Percentiles rank a stretch among this genome's conserved stretches.
Evolutionary conservation across 2,329 filamentous ascomycete genomes (phyloP).

Genomic region (Phyllosticta capitalensis): DNA sequence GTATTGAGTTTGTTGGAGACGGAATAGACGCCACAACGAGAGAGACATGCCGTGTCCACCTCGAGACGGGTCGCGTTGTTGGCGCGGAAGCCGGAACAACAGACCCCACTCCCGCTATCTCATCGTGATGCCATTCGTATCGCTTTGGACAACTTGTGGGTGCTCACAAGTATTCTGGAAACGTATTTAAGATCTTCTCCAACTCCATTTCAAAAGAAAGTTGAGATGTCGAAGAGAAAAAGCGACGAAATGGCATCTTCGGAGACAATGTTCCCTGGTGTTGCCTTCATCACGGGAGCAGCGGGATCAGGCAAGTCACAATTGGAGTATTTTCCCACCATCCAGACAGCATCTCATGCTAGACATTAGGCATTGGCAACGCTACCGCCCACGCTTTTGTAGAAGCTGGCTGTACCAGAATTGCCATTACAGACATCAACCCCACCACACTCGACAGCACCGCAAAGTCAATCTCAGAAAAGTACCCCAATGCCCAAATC

Average conservation of each 20-base stretch:
- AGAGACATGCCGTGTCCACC: neutral
- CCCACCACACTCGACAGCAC: constrained; percentile 30
- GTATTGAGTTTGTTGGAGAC: neutral
- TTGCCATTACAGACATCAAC: constrained; percentile 48
- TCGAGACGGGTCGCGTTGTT: neutral
- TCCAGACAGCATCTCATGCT: constrained; percentile 3
- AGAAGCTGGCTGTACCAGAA: constrained; percentile 38
- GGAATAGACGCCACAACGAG: neutral
- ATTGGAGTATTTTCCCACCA: neutral
- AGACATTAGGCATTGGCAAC: constrained; percentile 43
- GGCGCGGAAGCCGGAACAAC: too few relatives aligned
- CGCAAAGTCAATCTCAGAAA: constrained; percentile 22
- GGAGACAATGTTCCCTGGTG: constrained; percentile 17
- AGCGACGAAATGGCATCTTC: neutral
- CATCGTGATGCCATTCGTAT: neutral
- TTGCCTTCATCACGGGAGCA: constrained; percentile 26
- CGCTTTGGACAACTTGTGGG: neutral
- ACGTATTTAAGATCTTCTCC: neutral
- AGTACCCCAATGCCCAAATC: constrained; percentile 28
- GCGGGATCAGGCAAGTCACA: constrained; percentile 22
- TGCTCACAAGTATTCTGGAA: neutral
- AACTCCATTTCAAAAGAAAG: neutral
- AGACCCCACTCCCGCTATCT: neutral
- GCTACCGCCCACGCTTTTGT: constrained; percentile 45
- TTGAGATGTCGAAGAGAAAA: neutral